A percentile compares a stretch with the other conserved stretches of the same genome.
Conservation (phyloP, 2,329 filamentous ascomycete species). For the Pseudopithomyces chartarum region DNA sequence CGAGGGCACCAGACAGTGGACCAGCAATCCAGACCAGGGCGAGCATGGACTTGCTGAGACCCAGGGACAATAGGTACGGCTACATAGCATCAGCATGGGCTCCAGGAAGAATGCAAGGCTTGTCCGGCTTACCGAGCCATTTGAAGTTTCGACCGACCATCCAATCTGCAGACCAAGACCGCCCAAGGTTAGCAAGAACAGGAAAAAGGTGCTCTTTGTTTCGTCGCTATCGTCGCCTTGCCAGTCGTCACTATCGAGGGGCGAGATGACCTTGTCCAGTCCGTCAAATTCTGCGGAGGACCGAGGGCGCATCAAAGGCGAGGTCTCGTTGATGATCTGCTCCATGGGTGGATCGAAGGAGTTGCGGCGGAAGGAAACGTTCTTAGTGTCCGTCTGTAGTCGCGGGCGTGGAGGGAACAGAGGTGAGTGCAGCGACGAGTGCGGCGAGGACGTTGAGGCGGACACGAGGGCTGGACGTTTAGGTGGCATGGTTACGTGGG, state of each 20-base stretch:
- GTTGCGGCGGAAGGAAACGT: constrained; percentile 42
- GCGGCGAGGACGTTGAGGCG: constrained; percentile 4
- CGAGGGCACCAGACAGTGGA: constrained; percentile 57
- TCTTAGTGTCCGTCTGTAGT: constrained; percentile 28
- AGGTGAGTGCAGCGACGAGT: background rate
- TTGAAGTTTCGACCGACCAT: constrained; percentile 93
- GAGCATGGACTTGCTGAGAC: constrained; percentile 57
- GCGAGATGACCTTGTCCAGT: constrained; percentile 40
- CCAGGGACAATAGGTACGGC: constrained; percentile 59
- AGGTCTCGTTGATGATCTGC: constrained; percentile 40
- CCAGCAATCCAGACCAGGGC: constrained; percentile 62
- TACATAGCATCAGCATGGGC: constrained; percentile 17
- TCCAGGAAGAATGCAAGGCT: background rate
- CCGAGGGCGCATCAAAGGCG: constrained; percentile 38
- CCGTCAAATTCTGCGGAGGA: constrained; percentile 38
- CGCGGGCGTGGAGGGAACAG: constrained; percentile 12
- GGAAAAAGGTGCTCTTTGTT: constrained; percentile 82
- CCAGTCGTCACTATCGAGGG: constrained; percentile 45
- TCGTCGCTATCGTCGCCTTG: constrained; percentile 57
- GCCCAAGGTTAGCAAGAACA: constrained; percentile 83
- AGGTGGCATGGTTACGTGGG: constrained; percentile 13
- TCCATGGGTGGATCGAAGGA: constrained; percentile 23
- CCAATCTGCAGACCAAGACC: constrained; percentile 90
- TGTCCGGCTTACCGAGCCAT: constrained; percentile 70
- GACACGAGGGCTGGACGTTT: constrained; percentile 10